These are phyloP conservation scores for Xylaria acuta DNA, from an alignment of 495 filamentous ascomycete species.

Conservation along the genomic window DNA sequence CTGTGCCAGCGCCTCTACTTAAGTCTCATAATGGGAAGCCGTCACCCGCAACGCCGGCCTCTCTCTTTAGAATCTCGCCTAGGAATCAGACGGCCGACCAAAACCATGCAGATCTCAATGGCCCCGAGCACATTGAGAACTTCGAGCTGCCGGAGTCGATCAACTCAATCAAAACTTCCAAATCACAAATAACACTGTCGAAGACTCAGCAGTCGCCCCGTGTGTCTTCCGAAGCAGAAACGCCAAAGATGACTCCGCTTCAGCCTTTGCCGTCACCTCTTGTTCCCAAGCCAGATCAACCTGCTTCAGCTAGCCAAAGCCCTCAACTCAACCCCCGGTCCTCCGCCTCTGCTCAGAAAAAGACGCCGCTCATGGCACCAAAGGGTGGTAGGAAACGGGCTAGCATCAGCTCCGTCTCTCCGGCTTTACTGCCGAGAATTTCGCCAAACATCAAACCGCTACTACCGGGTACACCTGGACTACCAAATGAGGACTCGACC, in stretches of 20 bases:
- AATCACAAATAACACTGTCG: slow-evolving; percentile 52
- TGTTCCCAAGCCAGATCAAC: slow-evolving; percentile 46
- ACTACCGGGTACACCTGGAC: slow-evolving; percentile 67
- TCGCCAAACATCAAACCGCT: slow-evolving; percentile 94
- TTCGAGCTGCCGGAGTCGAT: slow-evolving; percentile 70
- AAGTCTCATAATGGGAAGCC: slow-evolving; percentile 43
- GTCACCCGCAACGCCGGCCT: slow-evolving; percentile 79
- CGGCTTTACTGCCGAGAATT: slow-evolving; percentile 88
- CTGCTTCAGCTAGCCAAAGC: slow-evolving; percentile 57
- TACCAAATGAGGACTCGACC: slow-evolving; percentile 67
- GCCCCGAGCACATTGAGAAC: slow-evolving; percentile 69
- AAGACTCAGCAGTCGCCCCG: slow-evolving; percentile 50
- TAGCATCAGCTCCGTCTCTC: slow-evolving; percentile 77
- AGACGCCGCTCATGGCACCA: slow-evolving; percentile 53
- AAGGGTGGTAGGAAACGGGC: slow-evolving; percentile 70
- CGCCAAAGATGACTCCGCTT: slow-evolving; percentile 46
- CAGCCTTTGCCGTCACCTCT: slow-evolving; percentile 55
- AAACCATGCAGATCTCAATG: slow-evolving; percentile 45
- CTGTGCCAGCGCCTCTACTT: slow-evolving; percentile 27
- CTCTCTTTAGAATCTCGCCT: slow-evolving; percentile 73
- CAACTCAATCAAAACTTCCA: slow-evolving; percentile 44
- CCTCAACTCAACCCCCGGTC: slow-evolving; percentile 55
- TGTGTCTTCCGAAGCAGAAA: slow-evolving; percentile 38
- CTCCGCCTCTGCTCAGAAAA: slow-evolving; percentile 43
- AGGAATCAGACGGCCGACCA: slow-evolving; percentile 43